Conservation (phyloP, 106 monocot genomes). For the Dendrobium chrysotoxum region DNA sequence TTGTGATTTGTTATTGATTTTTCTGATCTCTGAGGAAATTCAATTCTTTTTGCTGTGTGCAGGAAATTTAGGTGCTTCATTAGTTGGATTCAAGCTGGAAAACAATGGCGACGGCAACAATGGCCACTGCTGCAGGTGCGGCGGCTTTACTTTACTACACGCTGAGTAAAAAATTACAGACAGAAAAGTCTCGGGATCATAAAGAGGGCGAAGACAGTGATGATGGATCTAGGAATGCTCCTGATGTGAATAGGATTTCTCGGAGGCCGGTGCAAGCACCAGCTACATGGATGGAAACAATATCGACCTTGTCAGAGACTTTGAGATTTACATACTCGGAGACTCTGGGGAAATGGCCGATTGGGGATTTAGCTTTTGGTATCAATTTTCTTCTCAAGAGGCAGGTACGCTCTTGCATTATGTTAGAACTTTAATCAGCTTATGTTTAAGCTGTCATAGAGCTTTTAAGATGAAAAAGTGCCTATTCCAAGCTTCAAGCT, state of each 20-base stretch:
- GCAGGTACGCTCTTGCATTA: slow-evolving; percentile 46
- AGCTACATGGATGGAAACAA: slow-evolving; percentile 88
- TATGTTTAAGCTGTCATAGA: neutral
- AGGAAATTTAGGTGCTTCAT: neutral
- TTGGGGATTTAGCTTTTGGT: slow-evolving; percentile 91
- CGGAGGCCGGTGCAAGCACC: slow-evolving; percentile 60
- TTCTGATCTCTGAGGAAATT: neutral
- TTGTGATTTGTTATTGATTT: neutral
- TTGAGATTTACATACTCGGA: slow-evolving; percentile 94
- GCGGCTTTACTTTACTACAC: slow-evolving; percentile 27
- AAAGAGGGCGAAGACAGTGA: slow-evolving; percentile 8
- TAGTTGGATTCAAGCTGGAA: neutral
- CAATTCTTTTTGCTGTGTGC: neutral
- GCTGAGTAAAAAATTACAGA: slow-evolving; percentile 14
- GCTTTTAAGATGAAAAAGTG: neutral
- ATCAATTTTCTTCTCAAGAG: slow-evolving; percentile 89
- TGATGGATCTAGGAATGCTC: slow-evolving; percentile 8
- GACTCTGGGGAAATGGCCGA: slow-evolving; percentile 96
- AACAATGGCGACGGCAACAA: slow-evolving; percentile 17
- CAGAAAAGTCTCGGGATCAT: neutral
- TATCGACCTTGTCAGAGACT: slow-evolving; percentile 93
- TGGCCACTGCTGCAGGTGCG: slow-evolving; percentile 23
- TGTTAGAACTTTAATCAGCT: slow-evolving; percentile 1
- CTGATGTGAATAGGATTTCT: slow-evolving; percentile 4
- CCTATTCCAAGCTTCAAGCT: neutral